Evolutionary conservation across 768 basidiomycete species (phyloP).

Genomic region (Hysterangium stoloniferum): DNA sequence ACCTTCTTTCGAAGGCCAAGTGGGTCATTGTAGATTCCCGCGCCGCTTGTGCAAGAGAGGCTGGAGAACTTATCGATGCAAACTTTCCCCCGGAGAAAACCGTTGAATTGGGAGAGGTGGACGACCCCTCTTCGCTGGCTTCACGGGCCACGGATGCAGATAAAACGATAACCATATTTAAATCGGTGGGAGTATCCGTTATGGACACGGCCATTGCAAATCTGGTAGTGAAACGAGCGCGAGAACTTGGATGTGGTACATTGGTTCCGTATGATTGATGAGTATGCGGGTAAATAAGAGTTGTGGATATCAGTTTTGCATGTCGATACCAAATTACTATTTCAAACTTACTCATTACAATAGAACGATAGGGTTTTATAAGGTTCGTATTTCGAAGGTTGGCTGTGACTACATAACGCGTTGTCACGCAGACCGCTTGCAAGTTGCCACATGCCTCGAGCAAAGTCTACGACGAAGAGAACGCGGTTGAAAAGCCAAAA

Average conservation of each 20-base stretch:
- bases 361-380: too few relatives aligned
- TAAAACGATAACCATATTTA: constrained; percentile 64
- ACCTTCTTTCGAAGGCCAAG: constrained; percentile 46
- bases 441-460: too few relatives aligned
- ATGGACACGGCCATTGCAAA: constrained; percentile 81
- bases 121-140: not conserved
- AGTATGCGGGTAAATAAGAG: too few relatives aligned
- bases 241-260: constrained; percentile 28
- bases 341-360: too few relatives aligned
- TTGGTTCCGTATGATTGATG: constrained; percentile 5
- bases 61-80: constrained; percentile 73
- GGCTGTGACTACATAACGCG: too few relatives aligned
- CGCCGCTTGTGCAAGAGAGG: constrained; percentile 37
- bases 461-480: too few relatives aligned
- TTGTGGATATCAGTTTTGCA: too few relatives aligned
- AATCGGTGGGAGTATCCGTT: constrained; percentile 80
- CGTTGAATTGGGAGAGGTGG: constrained; percentile 63
- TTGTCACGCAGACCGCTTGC: too few relatives aligned
- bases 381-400: too few relatives aligned
- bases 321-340: too few relatives aligned
- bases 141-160: not conserved
- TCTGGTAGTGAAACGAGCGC: constrained; percentile 57
- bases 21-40: constrained; percentile 67
- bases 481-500: too few relatives aligned
- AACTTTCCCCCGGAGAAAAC: constrained; percentile 32